A percentile compares a stretch with the other conserved stretches of the same genome.
phyloP scores from a whole-genome alignment of 2,329 filamentous ascomycete species.

The Trichoderma aggressivum region DNA sequence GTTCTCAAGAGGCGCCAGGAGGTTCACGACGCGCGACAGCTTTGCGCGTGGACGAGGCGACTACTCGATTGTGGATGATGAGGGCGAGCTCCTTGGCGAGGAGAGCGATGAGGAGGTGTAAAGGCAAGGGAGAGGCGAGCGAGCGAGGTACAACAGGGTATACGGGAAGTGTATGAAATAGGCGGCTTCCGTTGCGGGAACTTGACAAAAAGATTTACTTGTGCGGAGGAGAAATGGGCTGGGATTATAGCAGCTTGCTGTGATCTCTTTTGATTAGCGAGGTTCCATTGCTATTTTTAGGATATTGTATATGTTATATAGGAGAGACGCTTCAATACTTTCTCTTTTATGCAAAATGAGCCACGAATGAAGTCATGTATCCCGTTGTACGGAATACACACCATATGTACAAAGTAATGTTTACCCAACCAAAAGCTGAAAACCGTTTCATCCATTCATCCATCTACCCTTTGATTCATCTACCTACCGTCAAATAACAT shows the following conservation, averaged over 20 bases:
- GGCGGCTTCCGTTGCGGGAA: constrained; percentile 5
- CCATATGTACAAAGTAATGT: background rate
- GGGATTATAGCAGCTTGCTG: constrained; percentile 5
- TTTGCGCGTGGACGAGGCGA: constrained; percentile 86
- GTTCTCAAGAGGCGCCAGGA: constrained; percentile 56
- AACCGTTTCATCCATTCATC: background rate
- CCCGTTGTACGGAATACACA: background rate
- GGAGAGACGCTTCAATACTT: background rate
- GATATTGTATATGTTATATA: constrained; percentile 5
- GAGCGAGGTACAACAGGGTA: background rate
- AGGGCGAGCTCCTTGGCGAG: constrained; percentile 89
- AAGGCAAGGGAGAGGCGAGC: background rate
- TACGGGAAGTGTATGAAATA: background rate
- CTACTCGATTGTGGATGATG: constrained; percentile 85
- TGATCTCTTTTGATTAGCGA: background rate
- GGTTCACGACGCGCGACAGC: constrained; percentile 83
- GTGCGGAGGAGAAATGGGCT: background rate
- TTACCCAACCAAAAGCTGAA: background rate
- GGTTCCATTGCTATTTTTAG: background rate
- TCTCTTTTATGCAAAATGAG: background rate
- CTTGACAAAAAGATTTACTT: background rate
- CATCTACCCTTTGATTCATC: background rate
- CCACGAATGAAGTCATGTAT: background rate
- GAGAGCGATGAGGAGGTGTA: constrained; percentile 84
- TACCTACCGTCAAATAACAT: background rate